Evolutionary conservation across 495 filamentous ascomycete species (phyloP).

Genomic region (Aspergillus conjunctus): DNA sequence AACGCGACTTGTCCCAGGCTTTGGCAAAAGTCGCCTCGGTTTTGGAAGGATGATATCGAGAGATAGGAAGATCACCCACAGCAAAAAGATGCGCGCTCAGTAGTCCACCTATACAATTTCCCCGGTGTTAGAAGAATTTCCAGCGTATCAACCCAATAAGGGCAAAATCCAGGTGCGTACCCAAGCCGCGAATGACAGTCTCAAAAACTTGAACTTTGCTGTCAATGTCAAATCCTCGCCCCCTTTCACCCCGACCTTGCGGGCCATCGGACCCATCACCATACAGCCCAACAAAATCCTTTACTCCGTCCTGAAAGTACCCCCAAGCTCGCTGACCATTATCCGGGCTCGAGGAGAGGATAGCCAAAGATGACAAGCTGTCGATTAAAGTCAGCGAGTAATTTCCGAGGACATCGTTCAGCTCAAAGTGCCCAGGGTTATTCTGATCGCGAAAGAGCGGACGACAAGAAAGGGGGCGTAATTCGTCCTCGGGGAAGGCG

Average conservation of each 20-base stretch:
- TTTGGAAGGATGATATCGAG: constrained; percentile 63
- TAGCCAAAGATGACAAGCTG: constrained; percentile 89
- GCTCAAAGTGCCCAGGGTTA: constrained; percentile 78
- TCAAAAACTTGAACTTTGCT: constrained; percentile 99
- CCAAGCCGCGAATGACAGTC: constrained; percentile 91
- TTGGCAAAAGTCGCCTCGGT: constrained; percentile 37
- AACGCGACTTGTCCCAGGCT: constrained; percentile 42
- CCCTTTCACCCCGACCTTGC: constrained; percentile 68
- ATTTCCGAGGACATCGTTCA: constrained; percentile 95
- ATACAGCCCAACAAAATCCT: constrained; percentile 78
- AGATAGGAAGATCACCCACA: constrained; percentile 81
- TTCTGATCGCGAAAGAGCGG: constrained; percentile 80
- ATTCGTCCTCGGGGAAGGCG: constrained; percentile 96
- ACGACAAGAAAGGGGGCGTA: constrained; percentile 82
- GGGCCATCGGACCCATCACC: constrained; percentile 77
- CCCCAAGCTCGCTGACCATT: constrained; percentile 60
- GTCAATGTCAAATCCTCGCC: constrained; percentile 90
- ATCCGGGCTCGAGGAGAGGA: constrained; percentile 73
- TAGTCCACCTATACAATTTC: constrained; percentile 60
- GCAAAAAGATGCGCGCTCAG: constrained; percentile 94
- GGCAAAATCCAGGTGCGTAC: constrained; percentile 27
- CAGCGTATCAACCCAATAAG: background rate
- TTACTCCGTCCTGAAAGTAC: constrained; percentile 81
- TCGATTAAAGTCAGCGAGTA: constrained; percentile 96
- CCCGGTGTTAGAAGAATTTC: constrained; percentile 5